Conservation (phyloP, 768 basidiomycete genomes). For the Dacryopinax spathularia region DNA sequence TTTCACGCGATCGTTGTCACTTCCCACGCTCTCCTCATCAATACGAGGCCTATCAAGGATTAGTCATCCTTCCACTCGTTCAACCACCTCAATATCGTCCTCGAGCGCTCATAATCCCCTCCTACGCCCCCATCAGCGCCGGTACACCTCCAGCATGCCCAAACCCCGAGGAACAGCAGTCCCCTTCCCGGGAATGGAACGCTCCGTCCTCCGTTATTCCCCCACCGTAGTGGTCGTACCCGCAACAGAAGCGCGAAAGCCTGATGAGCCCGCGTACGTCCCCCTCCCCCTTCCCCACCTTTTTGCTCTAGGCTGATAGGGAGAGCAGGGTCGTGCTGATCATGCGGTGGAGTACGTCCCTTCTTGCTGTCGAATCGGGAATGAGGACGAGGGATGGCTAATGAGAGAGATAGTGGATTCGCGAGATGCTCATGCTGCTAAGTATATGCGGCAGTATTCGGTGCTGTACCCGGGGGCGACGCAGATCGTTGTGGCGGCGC, state of each 20-base stretch:
- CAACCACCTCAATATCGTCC: too few species aligned
- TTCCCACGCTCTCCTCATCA: too few species aligned
- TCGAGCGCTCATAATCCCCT: too few species aligned
- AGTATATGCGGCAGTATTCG: not conserved
- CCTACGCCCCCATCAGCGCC: too few species aligned
- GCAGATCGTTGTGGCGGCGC: not conserved
- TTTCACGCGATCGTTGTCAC: too few species aligned
- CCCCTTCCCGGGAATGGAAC: not conserved
- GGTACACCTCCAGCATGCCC: not conserved
- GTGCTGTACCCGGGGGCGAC: not conserved
- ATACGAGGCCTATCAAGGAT: too few species aligned
- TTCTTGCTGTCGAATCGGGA: not conserved
- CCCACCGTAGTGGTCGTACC: not conserved
- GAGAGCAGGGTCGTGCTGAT: not conserved
- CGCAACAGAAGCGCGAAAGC: not conserved
- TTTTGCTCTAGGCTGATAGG: not conserved
- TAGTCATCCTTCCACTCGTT: too few species aligned
- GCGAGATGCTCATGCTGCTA: not conserved
- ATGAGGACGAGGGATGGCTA: not conserved
- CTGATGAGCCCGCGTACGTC: not conserved
- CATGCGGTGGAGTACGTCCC: not conserved
- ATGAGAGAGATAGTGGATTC: not conserved
- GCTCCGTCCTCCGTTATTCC: not conserved
- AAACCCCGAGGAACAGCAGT: not conserved
- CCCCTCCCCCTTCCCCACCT: not conserved